Conservation (phyloP, 2,329 filamentous ascomycete genomes). For the Sclerotinia trifoliorum region DNA sequence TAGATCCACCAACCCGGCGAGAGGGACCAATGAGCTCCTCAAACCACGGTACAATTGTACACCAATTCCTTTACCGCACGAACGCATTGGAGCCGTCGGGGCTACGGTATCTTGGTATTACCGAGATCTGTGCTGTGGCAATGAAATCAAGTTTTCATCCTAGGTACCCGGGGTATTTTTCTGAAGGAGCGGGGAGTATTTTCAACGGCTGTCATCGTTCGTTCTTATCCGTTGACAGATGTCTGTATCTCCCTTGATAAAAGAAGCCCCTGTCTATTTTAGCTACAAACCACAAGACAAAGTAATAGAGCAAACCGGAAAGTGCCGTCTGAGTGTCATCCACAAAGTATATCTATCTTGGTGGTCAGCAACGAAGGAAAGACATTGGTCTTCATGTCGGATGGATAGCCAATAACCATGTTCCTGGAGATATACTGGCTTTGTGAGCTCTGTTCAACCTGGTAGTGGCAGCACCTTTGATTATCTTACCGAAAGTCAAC, state of each 20-base stretch:
- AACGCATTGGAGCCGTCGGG: slow-evolving; percentile 3
- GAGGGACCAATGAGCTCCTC: slow-evolving; percentile 16
- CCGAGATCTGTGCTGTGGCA: slow-evolving; percentile 6
- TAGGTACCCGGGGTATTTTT: neutral
- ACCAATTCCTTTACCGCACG: slow-evolving; percentile 1
- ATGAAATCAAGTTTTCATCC: slow-evolving; percentile 8
- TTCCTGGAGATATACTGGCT: slow-evolving; percentile 10
- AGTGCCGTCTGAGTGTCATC: neutral
- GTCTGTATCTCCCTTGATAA: neutral
- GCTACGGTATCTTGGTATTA: slow-evolving; percentile 10
- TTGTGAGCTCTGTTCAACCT: neutral
- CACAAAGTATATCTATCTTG: neutral
- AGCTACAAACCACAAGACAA: neutral
- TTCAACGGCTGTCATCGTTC: slow-evolving; percentile 6
- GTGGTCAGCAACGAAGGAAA: neutral
- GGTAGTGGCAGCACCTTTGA: slow-evolving; percentile 6
- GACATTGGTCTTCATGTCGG: neutral
- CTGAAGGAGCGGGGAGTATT: neutral
- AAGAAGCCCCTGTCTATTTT: neutral
- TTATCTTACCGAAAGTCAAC: slow-evolving; percentile 7
- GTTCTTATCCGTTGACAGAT: neutral
- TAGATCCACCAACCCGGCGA: slow-evolving; percentile 22
- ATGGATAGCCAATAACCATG: slow-evolving; percentile 9
- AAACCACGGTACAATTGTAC: neutral
- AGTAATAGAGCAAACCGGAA: neutral